Base-by-base conservation (phyloP, 805 yeast genomes). In the Pichia deserticola region DNA sequence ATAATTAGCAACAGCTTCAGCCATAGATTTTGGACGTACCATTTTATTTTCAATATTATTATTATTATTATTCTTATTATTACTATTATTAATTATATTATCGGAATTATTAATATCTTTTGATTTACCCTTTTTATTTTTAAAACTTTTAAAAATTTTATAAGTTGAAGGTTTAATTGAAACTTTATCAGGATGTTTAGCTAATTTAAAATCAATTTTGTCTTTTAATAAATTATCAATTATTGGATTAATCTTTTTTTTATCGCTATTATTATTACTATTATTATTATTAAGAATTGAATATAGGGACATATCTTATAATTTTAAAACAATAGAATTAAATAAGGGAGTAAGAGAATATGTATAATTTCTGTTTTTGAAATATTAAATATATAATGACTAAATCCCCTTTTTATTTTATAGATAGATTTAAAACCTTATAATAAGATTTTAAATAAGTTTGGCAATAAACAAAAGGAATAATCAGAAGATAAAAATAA, bases 191-290 rank as follows among this genome's bases (percentile, higher is more conserved):
- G 81, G 77, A 48, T 67, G 68, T 54, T 73, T 77, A 13, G 87
- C 89, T 5, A 79, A 71, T 48, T 76, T 79, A 64, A 87, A 88
- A 32, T 71, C 72, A 46, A 84, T 62, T 9, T 89, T 89, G 50
- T 78, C 77, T 32, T 81, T 66, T 39, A 82, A 69, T 49, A 83
- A 72, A 40, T 50, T 50, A 33, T 50, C 53, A 40, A 50, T 32
- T 8, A 48, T 33, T 28, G 53, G 45, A 35, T 48, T 48, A 28
- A 45, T 7, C 4, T 20, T 9, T 9, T 45, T 49, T 32, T 36
- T 50, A 11, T 30, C 35, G 20, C n/a, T 13, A 13, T 36, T 48
- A 29, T 7, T 29, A 27, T 38, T 45, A 35, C 25, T 34, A 12
- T 29, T 28, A 28, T 34, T 35, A 20, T 29, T 34, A 13, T n/a